Percentiles rank a stretch among this genome's conserved stretches.
phyloP scores from a whole-genome alignment of 768 basidiomycete species.

The Calocera viscosa region DNA sequence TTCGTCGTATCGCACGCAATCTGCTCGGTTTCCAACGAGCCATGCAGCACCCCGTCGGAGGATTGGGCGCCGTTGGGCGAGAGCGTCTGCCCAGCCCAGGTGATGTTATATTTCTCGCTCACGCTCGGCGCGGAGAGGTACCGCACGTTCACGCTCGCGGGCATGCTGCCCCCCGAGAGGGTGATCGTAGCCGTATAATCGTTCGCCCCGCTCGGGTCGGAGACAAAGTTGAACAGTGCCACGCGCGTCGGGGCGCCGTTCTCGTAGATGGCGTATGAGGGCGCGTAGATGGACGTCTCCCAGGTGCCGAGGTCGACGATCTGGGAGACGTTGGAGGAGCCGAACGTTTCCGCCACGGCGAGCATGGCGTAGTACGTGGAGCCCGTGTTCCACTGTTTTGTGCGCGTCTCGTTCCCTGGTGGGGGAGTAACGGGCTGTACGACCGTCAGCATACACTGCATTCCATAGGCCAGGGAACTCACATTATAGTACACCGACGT shows the following conservation, averaged over 20 bases:
- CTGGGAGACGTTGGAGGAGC: conserved; percentile 49
- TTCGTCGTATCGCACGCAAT: conserved; percentile 45
- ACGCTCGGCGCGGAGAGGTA: conserved; percentile 48
- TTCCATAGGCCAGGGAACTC: conserved; percentile 19
- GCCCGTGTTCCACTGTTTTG: conserved; percentile 60
- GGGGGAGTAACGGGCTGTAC: conserved; percentile 43
- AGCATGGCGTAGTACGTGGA: conserved; percentile 63
- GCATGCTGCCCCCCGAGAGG: conserved; percentile 36
- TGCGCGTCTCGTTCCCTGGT: conserved; percentile 41
- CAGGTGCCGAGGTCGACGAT: conserved; percentile 54
- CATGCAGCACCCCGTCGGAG: conserved; percentile 55
- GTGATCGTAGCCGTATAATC: conserved; percentile 42
- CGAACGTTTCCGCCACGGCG: conserved; percentile 56
- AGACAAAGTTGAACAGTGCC: conserved; percentile 61
- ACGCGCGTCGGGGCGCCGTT: conserved; percentile 47
- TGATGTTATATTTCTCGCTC: conserved; percentile 49
- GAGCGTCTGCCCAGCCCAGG: conserved; percentile 63
- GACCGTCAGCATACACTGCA: not conserved
- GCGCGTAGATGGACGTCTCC: conserved; percentile 42
- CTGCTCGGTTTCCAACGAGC: conserved; percentile 42
- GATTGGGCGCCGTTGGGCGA: conserved; percentile 39
- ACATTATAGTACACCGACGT: conserved; percentile 44
- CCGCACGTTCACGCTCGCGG: conserved; percentile 38
- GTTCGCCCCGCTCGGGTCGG: conserved; percentile 44
- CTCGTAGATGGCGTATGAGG: conserved; percentile 61